These are phyloP conservation scores for Solanum pimpinellifolium DNA, from an alignment of 257 asterid genomes.

Conservation along the genomic window DNA sequence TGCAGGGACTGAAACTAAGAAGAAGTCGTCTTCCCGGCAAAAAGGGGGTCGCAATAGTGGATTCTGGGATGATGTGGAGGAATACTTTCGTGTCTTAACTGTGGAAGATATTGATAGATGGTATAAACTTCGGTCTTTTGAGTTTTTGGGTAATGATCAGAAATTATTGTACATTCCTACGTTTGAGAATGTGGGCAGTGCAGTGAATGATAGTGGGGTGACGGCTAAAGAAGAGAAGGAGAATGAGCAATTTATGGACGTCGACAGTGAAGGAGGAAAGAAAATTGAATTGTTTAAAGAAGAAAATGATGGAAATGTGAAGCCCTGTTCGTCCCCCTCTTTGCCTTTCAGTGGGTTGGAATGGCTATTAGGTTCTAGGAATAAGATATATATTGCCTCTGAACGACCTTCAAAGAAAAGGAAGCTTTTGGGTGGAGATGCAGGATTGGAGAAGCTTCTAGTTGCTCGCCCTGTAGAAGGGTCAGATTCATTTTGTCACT, in stretches of 20 bases:
- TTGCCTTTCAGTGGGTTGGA: conserved; percentile 52
- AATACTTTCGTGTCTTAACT: conserved; percentile 60
- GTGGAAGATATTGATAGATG: conserved; percentile 60
- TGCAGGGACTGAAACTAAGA: conserved; percentile 41
- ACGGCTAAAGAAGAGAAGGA: conserved; percentile 22
- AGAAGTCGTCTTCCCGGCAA: conserved; percentile 28
- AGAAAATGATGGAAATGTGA: conserved; percentile 18
- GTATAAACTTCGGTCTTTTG: conserved; percentile 18
- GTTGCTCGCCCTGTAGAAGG: conserved; percentile 73
- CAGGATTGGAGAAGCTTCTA: conserved; percentile 84
- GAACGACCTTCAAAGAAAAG: conserved; percentile 89
- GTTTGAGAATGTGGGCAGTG: conserved; percentile 13
- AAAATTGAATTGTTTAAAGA: not conserved
- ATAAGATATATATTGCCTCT: conserved; percentile 68
- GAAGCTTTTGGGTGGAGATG: conserved; percentile 80
- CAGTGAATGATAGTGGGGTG: not conserved
- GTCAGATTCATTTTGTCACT: conserved; percentile 62
- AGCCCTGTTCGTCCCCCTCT: conserved; percentile 3
- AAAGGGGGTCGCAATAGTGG: conserved; percentile 31
- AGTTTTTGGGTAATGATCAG: conserved; percentile 19
- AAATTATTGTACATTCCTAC: conserved; percentile 41
- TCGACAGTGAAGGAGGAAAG: conserved; percentile 22
- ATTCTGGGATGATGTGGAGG: conserved; percentile 73
- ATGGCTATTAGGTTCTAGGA: conserved; percentile 94
- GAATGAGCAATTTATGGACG: conserved; percentile 36